Base-by-base conservation (phyloP, 2,329 filamentous ascomycete genomes). In the Aureobasidium uvarum region DNA sequence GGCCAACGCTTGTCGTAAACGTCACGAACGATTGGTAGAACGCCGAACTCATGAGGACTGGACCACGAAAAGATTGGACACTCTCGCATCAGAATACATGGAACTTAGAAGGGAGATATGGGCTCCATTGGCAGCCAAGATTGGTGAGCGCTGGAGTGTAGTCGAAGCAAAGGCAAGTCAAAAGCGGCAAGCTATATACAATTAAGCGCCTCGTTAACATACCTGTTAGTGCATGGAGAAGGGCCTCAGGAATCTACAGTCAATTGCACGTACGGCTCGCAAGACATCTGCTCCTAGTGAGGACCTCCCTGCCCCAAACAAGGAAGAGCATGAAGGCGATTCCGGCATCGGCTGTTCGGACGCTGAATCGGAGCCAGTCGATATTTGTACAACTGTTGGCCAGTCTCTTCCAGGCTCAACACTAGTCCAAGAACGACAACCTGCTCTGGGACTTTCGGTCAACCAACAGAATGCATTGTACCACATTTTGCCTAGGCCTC, bases 1-100 rank as follows among this genome's bases (percentile, higher is more conserved):
- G 14, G 78, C 89, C 66, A 95, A 95, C 75, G 92, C 92, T 20
- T 96, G 92, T 78, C 90, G 92, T 69, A 96, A 96, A 79, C 86
- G 92, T 64, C 91, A 96, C 72, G 92, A 96, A 78, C 84, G 92
- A 46, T 80, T 96, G 69, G 88, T 94, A 82, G 89, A 94, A 78
- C 86, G 88, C 69, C 74, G 81, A 74, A 86, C 87, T 66, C 85
- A 87, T 55, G 88, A 91, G 71, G 89, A 93, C 72, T 95, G 91
- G 88, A 90, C 94, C 71, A 84, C 84, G 23, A 81, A 87, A 70
- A 90, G 90, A 79, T 81, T 93, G 28, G 89, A 94, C 74, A 81
- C 83, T 11, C 80, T 96, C 46, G 89, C 90, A 43, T 85, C 85
- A 74, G 88, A 90, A 74, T 96, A 96, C 77, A 90, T 92, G 85